A percentile compares a stretch with the other conserved stretches of the same genome.
phyloP scores from a whole-genome alignment of 495 filamentous ascomycete genomes.

The Friedmanniomyces endolithicus region DNA sequence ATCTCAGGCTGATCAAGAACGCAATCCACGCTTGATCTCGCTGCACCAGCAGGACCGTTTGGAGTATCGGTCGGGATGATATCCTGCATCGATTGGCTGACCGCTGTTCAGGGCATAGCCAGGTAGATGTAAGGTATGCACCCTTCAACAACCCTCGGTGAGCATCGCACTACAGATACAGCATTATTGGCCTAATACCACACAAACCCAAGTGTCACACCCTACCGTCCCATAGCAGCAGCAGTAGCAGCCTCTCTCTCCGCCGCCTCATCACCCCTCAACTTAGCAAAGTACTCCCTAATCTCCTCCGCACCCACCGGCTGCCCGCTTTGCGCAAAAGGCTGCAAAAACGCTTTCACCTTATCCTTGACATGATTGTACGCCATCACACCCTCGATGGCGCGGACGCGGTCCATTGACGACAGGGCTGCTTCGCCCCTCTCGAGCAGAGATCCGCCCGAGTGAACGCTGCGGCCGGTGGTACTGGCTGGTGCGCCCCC shows the following conservation, averaged over 20 bases:
- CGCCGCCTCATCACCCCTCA: conserved; percentile 63
- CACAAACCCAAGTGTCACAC: background rate
- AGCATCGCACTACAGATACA: too few species aligned
- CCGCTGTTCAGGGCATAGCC: too few species aligned
- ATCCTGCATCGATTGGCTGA: too few species aligned
- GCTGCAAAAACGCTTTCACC: conserved; percentile 78
- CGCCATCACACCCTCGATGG: conserved; percentile 94
- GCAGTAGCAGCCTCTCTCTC: background rate
- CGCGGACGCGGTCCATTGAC: conserved; percentile 78
- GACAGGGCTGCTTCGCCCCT: conserved; percentile 80
- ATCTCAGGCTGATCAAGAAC: too few species aligned
- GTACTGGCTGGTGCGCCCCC: conserved; percentile 23
- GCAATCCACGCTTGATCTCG: too few species aligned
- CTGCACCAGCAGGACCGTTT: too few species aligned
- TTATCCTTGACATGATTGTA: conserved; percentile 93
- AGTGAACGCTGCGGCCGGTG: conserved; percentile 42
- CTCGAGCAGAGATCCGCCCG: conserved; percentile 64
- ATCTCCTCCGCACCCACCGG: conserved; percentile 87
- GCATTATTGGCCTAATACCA: too few species aligned
- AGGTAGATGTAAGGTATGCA: too few species aligned
- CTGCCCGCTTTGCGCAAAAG: conserved; percentile 82
- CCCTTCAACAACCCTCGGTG: too few species aligned
- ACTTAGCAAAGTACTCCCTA: conserved; percentile 85
- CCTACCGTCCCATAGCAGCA: background rate
- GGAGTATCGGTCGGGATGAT: too few species aligned